phyloP scores from a whole-genome alignment of 495 filamentous ascomycete species.

The Tuber melanosporum region DNA sequence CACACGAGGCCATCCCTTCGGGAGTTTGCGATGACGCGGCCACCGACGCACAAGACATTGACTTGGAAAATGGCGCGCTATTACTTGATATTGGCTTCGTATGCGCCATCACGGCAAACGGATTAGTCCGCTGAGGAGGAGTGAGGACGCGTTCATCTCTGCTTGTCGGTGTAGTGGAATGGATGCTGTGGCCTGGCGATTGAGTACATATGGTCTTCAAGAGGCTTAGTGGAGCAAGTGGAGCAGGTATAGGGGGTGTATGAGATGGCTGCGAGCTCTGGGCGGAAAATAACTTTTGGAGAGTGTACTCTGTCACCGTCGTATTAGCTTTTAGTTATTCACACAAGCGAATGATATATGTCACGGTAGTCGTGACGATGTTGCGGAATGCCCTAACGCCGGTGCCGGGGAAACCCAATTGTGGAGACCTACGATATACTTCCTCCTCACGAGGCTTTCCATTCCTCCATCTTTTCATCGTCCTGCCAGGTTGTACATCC shows the following conservation, averaged over 20 bases:
- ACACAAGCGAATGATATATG: neutral
- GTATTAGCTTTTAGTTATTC: neutral
- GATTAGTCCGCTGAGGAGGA: slow-evolving; percentile 10
- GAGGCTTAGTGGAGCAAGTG: neutral
- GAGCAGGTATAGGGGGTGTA: neutral
- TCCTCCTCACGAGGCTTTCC: slow-evolving; percentile 31
- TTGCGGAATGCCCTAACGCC: neutral
- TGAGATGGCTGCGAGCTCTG: slow-evolving; percentile 13
- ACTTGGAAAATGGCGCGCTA: slow-evolving; percentile 18
- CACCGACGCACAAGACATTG: slow-evolving; percentile 15
- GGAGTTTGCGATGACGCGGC: slow-evolving; percentile 13
- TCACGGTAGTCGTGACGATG: neutral
- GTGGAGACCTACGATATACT: slow-evolving; percentile 27
- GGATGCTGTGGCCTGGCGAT: slow-evolving; percentile 12
- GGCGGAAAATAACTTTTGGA: slow-evolving; percentile 34
- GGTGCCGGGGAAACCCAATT: neutral
- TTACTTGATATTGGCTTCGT: slow-evolving; percentile 20
- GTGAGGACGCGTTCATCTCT: neutral
- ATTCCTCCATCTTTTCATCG: slow-evolving; percentile 37
- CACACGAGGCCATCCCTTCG: slow-evolving; percentile 14
- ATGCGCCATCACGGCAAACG: slow-evolving; percentile 32
- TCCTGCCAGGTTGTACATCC: slow-evolving; percentile 26
- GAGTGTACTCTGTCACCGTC: slow-evolving; percentile 23
- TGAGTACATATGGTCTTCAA: slow-evolving; percentile 15
- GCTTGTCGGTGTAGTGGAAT: neutral